Evolutionary conservation across 2,329 filamentous ascomycete genomes (phyloP).

Genomic region (Bipolaris oryzae): DNA sequence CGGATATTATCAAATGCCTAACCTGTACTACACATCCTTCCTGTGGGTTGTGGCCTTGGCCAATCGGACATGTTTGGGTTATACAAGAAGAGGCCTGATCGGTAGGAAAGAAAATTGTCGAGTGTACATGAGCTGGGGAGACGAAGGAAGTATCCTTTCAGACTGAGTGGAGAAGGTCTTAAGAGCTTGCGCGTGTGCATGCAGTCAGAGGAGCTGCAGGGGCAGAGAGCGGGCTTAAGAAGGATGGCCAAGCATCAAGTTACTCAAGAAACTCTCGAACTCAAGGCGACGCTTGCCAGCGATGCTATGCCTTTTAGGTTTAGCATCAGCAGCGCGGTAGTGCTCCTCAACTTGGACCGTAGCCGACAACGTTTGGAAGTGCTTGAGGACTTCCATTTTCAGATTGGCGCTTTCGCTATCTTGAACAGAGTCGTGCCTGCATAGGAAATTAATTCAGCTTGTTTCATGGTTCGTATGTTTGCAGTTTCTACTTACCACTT

Average conservation of each 20-base stretch:
- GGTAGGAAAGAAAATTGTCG: background rate
- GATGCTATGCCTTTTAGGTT: slow-evolving; percentile 31
- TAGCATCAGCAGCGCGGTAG: slow-evolving; percentile 33
- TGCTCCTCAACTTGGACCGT: slow-evolving; percentile 34
- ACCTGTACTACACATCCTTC: background rate
- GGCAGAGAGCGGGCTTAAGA: slow-evolving; percentile 12
- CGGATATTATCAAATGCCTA: background rate
- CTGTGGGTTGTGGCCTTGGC: background rate
- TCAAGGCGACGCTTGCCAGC: slow-evolving; percentile 38
- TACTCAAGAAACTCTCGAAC: slow-evolving; percentile 36
- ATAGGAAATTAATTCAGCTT: background rate
- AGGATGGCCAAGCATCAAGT: slow-evolving; percentile 23
- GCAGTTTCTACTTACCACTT: slow-evolving; percentile 25
- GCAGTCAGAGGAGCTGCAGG: background rate
- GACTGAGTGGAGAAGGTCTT: background rate
- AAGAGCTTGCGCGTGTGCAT: background rate
- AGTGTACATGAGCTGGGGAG: background rate
- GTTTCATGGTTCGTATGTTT: background rate
- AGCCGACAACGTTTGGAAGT: slow-evolving; percentile 29
- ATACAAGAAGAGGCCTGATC: background rate
- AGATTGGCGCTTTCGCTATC: slow-evolving; percentile 30
- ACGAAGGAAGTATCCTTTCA: background rate
- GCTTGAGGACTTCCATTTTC: slow-evolving; percentile 31
- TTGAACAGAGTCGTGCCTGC: slow-evolving; percentile 37
- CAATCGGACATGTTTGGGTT: background rate